Conservation (phyloP, 202 grass and related monocot species). For the Tripidium arundinaceum region DNA sequence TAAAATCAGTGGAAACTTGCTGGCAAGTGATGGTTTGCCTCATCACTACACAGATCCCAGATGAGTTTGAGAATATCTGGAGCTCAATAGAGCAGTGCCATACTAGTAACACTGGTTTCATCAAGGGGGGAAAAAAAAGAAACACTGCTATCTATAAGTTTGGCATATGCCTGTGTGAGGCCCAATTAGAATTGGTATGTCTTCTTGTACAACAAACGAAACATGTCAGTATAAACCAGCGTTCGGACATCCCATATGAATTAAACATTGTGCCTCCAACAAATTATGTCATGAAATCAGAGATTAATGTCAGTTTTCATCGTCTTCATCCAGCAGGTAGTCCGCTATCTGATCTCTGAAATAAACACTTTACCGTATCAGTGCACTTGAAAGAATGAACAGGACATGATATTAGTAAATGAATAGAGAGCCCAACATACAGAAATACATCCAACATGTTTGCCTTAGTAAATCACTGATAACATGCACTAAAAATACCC, state of each 20-base stretch:
- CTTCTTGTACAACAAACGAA: conserved; percentile 40
- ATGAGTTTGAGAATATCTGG: neutral
- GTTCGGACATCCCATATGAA: neutral
- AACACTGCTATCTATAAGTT: conserved; percentile 27
- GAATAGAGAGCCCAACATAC: neutral
- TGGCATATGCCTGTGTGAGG: conserved; percentile 16
- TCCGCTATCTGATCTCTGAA: conserved; percentile 75
- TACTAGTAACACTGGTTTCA: neutral
- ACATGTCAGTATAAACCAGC: conserved; percentile 24
- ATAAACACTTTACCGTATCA: conserved; percentile 32
- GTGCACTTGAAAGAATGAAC: neutral
- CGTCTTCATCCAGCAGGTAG: conserved; percentile 51
- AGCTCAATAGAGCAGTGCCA: conserved; percentile 6
- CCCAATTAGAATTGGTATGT: conserved; percentile 9
- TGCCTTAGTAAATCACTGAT: conserved; percentile 18
- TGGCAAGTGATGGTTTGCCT: conserved; percentile 11
- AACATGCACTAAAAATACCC: conserved; percentile 18
- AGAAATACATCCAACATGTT: conserved; percentile 8
- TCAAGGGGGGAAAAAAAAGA: neutral
- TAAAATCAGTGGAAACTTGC: conserved; percentile 29
- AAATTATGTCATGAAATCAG: neutral
- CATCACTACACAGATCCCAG: conserved; percentile 4
- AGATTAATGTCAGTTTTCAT: conserved; percentile 29
- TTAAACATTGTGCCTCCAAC: neutral
- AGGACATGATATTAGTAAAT: neutral